Conservation (phyloP, 495 filamentous ascomycete species). For the Penicillium maclennaniae region DNA sequence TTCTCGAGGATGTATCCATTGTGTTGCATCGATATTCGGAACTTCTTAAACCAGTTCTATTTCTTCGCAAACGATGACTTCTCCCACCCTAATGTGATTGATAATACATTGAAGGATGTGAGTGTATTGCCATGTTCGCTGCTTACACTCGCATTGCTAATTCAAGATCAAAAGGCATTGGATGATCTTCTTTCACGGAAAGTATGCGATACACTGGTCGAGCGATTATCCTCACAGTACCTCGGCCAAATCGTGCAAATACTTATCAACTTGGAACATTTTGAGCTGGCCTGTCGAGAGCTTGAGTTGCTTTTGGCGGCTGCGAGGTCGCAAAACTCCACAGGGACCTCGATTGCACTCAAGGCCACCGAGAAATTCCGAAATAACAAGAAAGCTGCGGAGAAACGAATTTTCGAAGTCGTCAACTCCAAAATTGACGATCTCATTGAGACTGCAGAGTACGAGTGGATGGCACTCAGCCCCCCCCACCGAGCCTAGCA, state of each 20-base stretch:
- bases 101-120: constrained; percentile 79
- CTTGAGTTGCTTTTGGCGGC: constrained; percentile 78
- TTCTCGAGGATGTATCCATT: constrained; percentile 99
- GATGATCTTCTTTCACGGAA: constrained; percentile 87
- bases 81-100: constrained; percentile 77
- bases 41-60: constrained; percentile 95
- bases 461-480: constrained; percentile 79
- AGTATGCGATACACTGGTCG: constrained; percentile 85
- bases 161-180: constrained; percentile 52
- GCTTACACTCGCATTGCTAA: constrained; percentile 9
- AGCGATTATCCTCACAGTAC: constrained; percentile 86
- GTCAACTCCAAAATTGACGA: constrained; percentile 99
- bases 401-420: constrained; percentile 96
- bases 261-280: constrained; percentile 94
- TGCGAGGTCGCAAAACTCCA: constrained; percentile 69
- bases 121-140: constrained; percentile 7
- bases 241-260: constrained; percentile 98
- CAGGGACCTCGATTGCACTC: constrained; percentile 69
- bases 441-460: constrained; percentile 92
- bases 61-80: constrained; percentile 95
- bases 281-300: constrained; percentile 86
- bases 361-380: constrained; percentile 81
- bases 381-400: constrained; percentile 88
- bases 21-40: constrained; percentile 95
- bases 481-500: constrained; percentile 66